Conservation (phyloP, 768 basidiomycete species). For the Rubroboletus pulcherrimus region DNA sequence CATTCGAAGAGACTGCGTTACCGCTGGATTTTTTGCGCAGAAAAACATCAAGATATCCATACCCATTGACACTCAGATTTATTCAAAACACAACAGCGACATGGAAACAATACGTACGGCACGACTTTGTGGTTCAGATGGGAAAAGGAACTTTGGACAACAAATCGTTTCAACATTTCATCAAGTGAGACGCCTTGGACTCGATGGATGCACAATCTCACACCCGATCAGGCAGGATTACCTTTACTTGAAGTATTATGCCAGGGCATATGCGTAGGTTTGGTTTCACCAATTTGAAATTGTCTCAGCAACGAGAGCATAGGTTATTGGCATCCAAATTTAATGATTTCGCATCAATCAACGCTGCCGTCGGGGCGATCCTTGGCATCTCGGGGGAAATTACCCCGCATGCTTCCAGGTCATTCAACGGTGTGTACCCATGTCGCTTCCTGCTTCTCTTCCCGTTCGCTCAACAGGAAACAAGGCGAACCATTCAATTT, state of each 20-base stretch:
- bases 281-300: neutral
- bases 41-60: neutral
- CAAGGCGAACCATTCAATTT: neutral
- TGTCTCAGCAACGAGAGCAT: neutral
- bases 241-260: slow-evolving; percentile 3
- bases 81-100: neutral
- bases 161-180: slow-evolving; percentile 1
- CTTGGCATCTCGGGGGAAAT: neutral
- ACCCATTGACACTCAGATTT: neutral
- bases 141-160: slow-evolving; percentile 1
- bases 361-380: neutral
- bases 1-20: neutral
- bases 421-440: neutral
- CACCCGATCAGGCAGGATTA: neutral
- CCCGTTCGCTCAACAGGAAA: neutral
- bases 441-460: neutral
- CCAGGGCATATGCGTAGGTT: slow-evolving; percentile 4
- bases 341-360: neutral
- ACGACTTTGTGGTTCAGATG: slow-evolving; percentile 1
- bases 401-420: neutral
- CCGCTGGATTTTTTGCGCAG: neutral
- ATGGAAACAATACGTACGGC: slow-evolving; percentile 2
- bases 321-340: neutral
- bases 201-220: neutral
- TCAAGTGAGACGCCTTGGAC: neutral